Base-by-base conservation (phyloP, 169 alveolate genomes). In the Plasmodium relictum region DNA sequence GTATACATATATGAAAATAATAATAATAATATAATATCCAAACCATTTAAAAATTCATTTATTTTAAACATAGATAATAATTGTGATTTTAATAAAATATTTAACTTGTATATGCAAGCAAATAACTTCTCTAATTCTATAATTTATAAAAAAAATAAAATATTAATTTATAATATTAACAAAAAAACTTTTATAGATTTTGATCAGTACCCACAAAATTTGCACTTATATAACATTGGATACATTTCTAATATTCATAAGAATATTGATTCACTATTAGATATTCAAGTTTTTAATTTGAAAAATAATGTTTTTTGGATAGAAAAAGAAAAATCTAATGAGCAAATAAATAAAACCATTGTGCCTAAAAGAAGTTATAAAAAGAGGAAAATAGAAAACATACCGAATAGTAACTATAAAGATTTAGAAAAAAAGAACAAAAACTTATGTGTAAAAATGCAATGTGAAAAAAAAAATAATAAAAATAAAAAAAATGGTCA, bases 121-220 rank as follows among this genome's bases (percentile, higher is more conserved):
- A 68, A 83, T 41, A 42, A 68, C 44, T 68, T 52, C 41, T 14
- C 68, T 12, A 83, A 83, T 22, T 37, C 59, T 1, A 16, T 26
- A 20, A 69, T 68, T 24, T 83, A 83, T 31, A 59, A 61, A 6
- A 83, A 83, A 72, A 83, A 83, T 20, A 69, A 83, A 7, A 5
- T 83, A 68, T n/a, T 83, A 68, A 68, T 83, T 39, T 83, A 54
- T 83, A 83, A 83, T 39, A 45, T 83, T 6, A 83, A 48, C 65
- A 83, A 83, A 61, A 83, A 83, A 68, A 54, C 91, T 9, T 83
- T 83, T 44, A 83, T 83, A 6, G 91, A 83, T 83, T 83, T 68
- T 83, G 91, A 83, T 41, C n/a, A 26, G 12, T 83, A 83, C 5
- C 91, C 91, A 6, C 91, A 83, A 71, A 83, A 83, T 83, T 50